Evolutionary conservation across 306 rosid species (phyloP).

Genomic region (Canavalia ensiformis): DNA sequence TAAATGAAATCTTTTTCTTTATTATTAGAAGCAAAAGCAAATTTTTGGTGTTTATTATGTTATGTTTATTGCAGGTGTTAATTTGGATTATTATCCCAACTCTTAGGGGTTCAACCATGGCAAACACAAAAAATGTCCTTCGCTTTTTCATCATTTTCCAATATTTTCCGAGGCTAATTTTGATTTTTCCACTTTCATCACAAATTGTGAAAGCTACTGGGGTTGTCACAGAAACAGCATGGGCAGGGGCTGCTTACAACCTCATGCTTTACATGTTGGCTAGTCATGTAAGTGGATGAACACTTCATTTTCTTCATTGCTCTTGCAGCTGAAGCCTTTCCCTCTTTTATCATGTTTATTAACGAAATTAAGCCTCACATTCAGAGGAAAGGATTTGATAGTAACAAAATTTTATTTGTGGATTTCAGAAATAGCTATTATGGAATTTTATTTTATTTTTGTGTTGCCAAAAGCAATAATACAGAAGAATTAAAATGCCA

Average conservation of each 20-base stretch:
- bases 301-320: constrained; percentile 31
- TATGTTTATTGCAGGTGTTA: constrained; percentile 68
- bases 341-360: not conserved
- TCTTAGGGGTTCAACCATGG: constrained; percentile 83
- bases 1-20: not conserved
- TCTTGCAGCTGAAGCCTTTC: not conserved
- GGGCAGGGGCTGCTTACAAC: constrained; percentile 99
- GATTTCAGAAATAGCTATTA: too few relatives aligned
- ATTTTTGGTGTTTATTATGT: not conserved
- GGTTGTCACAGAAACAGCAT: constrained; percentile 89
- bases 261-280: constrained; percentile 95
- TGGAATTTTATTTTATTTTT: too few relatives aligned
- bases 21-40: not conserved
- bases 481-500: not conserved
- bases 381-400: not conserved
- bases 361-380: not conserved
- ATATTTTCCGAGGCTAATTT: constrained; percentile 79
- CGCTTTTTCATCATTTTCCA: constrained; percentile 83
- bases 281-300: constrained; percentile 82
- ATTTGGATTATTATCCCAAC: constrained; percentile 88
- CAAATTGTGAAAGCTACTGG: constrained; percentile 90
- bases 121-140: constrained; percentile 84
- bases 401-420: constrained; percentile 1
- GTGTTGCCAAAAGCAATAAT: too few relatives aligned
- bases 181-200: constrained; percentile 88